Base-by-base conservation (phyloP, 345 rosid species). In the Brassica nigra region DNA sequence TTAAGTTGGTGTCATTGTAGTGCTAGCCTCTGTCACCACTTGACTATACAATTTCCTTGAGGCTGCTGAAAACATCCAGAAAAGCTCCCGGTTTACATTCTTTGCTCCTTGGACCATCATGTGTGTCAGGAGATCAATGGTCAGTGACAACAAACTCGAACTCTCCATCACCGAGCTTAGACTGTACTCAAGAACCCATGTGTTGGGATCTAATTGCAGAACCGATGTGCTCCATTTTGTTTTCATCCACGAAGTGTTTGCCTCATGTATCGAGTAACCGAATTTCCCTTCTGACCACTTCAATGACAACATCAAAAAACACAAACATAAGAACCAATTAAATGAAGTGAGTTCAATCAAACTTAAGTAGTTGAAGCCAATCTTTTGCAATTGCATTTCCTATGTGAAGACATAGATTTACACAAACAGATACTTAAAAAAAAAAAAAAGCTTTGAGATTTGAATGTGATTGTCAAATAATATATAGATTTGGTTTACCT, bases 101-200 rank as follows among this genome's bases (percentile, higher is more conserved):
- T 76, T 76, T 66, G 77, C 78, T 66, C 58, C 74, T 67, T 67
- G 52, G n/a, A 47, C 52, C 84, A 76, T 76, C 84, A 81, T 34
- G 15, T 61, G 70, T 55, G 68, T 87, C 71, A 86, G 70, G 37
- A 91, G 55, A 79, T 91, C 97, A 61, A 83, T 8, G 16, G 82
- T 61, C 28, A 85, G 59, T 49, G 90, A 75, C 66, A 86, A 69
- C 70, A 91, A 70, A 31, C 91, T 85, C 8, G 86, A 82, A 54
- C 83, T 78, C 15, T 89, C 90, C 72, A 83, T 68, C 27, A 82
- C 77, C 16, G 86, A 82, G 83, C 87, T 91, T 59, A 75, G 71
- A 11, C 73, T 74, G 34, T 95, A 91, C 89, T 93, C 97, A 58
- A 93, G 85, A 80, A 93, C 71, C 94, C 97, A 86, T 31, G 98